These are phyloP conservation scores for Cephalotrichum gorgonifer DNA, from an alignment of 2,329 filamentous ascomycete species.

Conservation along the genomic window DNA sequence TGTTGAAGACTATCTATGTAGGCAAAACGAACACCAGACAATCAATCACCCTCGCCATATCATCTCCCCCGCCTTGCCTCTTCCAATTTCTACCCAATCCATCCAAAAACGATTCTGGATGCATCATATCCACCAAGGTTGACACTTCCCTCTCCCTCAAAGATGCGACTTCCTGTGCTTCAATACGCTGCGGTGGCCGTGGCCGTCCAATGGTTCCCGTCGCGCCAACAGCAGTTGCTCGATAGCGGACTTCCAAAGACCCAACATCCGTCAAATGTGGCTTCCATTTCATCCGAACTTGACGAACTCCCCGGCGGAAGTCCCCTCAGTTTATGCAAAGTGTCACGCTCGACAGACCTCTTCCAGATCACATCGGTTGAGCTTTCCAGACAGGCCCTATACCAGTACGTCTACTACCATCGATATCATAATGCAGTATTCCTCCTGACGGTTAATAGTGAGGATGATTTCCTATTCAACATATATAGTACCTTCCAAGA, in stretches of 20 bases:
- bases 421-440: neutral
- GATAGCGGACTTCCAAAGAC: neutral
- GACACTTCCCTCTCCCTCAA: neutral
- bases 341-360: slow-evolving; percentile 1
- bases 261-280: neutral
- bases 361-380: neutral
- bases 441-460: neutral
- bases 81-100: neutral
- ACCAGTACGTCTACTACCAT: neutral
- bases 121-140: neutral
- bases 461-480: neutral
- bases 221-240: neutral
- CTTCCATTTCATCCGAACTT: neutral
- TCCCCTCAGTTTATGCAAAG: neutral
- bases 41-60: too few species aligned
- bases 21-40: neutral
- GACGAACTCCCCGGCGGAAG: neutral
- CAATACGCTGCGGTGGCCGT: neutral
- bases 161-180: neutral
- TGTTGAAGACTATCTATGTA: neutral
- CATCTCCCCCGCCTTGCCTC: too few species aligned
- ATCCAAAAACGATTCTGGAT: neutral
- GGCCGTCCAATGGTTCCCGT: neutral
- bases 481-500: neutral
- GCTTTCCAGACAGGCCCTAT: neutral